Evolutionary conservation across 2,329 filamentous ascomycete species (phyloP).

Genomic region (Fusarium annulatum): DNA sequence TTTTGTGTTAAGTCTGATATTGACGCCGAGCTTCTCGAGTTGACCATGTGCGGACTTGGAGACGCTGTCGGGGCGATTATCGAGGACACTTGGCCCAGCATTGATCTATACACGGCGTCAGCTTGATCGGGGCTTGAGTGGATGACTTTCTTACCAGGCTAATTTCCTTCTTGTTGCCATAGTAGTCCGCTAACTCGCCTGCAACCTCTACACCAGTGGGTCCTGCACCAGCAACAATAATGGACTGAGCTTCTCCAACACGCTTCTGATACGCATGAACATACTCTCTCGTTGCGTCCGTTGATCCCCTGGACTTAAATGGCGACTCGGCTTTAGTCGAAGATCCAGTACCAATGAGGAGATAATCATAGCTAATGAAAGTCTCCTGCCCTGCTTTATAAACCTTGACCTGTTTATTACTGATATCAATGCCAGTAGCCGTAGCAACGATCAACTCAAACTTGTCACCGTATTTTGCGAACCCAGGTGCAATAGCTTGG

Average conservation of each 20-base stretch:
- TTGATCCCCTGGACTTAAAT: neutral
- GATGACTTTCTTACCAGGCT: neutral
- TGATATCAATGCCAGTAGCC: neutral
- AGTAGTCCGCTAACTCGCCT: neutral
- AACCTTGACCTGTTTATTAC: neutral
- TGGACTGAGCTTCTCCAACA: neutral
- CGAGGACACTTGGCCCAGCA: neutral
- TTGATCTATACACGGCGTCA: neutral
- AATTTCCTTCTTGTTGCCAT: neutral
- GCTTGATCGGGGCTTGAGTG: accelerated
- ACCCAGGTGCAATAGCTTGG: neutral
- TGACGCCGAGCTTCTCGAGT: neutral
- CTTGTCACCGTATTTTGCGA: neutral
- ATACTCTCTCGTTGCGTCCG: neutral
- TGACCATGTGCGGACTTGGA: neutral
- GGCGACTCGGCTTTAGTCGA: neutral
- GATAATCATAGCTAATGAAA: neutral
- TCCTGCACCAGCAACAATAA: neutral
- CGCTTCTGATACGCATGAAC: neutral
- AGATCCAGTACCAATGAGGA: neutral
- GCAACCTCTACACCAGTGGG: neutral
- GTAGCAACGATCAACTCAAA: neutral
- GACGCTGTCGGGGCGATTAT: neutral
- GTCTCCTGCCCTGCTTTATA: neutral
- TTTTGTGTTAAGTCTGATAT: neutral